Conservation (phyloP, 129 eudicot genomes). For the Cynara cardunculus region DNA sequence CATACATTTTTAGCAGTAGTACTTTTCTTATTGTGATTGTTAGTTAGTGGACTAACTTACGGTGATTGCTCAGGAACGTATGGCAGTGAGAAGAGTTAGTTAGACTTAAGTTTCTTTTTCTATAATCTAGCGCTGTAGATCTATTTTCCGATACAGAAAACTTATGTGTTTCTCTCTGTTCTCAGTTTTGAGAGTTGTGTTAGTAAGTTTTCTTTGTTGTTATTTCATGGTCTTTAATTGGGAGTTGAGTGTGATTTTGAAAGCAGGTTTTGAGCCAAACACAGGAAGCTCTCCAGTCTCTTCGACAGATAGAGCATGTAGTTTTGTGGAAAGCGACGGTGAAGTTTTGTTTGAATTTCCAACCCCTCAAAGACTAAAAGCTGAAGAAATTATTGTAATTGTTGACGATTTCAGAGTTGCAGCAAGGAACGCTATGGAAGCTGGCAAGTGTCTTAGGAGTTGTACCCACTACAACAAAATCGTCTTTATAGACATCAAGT, state of each 20-base stretch:
- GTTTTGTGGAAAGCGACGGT: constrained; percentile 2
- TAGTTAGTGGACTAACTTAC: too few relatives aligned
- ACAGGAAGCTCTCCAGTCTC: constrained; percentile 29
- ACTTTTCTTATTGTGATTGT: too few relatives aligned
- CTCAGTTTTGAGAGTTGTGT: too few relatives aligned
- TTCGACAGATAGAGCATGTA: constrained; percentile 19
- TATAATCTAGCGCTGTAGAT: too few relatives aligned
- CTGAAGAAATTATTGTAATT: constrained; percentile 14
- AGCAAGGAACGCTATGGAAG: constrained; percentile 39
- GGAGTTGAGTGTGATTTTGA: not conserved
- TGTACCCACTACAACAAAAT: not conserved
- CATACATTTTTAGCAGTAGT: too few relatives aligned
- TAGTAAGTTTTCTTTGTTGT: not conserved
- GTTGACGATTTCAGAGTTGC: constrained; percentile 32
- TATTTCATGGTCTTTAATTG: not conserved
- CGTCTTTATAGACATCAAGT: not conserved
- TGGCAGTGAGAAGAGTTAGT: too few relatives aligned
- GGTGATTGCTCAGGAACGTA: too few relatives aligned
- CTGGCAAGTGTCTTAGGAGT: constrained; percentile 13
- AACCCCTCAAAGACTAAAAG: constrained; percentile 27
- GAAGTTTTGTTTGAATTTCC: constrained; percentile 1
- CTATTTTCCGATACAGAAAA: too few relatives aligned
- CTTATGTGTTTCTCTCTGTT: too few relatives aligned
- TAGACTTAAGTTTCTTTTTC: too few relatives aligned
- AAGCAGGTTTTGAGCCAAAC: constrained; percentile 33